phyloP scores from a whole-genome alignment of 495 filamentous ascomycete genomes.

The Aspergillus ostianus region DNA sequence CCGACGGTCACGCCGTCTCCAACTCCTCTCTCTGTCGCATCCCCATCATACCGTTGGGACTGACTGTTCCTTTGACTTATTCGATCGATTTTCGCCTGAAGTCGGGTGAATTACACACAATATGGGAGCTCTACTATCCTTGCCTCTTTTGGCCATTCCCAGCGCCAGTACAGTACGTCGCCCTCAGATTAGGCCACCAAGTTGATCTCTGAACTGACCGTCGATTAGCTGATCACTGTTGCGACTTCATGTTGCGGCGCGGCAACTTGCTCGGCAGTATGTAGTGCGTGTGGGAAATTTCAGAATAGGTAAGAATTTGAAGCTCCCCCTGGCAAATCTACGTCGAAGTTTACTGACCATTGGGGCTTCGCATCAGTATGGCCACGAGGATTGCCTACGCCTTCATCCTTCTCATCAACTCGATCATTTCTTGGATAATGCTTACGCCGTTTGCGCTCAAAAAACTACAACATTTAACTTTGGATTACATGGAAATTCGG shows the following conservation, averaged over 20 bases:
- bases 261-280: slow-evolving; percentile 91
- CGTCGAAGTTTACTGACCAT: slow-evolving; percentile 5
- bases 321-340: background rate
- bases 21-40: slow-evolving; percentile 7
- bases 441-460: slow-evolving; percentile 98
- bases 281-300: slow-evolving; percentile 93
- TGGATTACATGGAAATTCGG: slow-evolving; percentile 92
- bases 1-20: background rate
- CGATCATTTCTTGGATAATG: slow-evolving; percentile 97
- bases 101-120: background rate
- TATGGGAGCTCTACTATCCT: slow-evolving; percentile 88
- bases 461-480: slow-evolving; percentile 83
- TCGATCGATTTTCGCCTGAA: background rate
- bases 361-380: slow-evolving; percentile 54
- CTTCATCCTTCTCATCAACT: slow-evolving; percentile 92
- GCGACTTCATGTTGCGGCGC: slow-evolving; percentile 89
- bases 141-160: slow-evolving; percentile 85
- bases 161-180: slow-evolving; percentile 77
- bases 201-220: slow-evolving; percentile 23
- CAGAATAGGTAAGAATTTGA: slow-evolving; percentile 71
- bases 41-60: background rate
- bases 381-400: slow-evolving; percentile 97
- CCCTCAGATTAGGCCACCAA: background rate
- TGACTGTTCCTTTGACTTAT: background rate
- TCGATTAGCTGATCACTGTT: slow-evolving; percentile 66